phyloP scores from a whole-genome alignment of 2,329 filamentous ascomycete genomes.

The Sclerotinia minor region DNA sequence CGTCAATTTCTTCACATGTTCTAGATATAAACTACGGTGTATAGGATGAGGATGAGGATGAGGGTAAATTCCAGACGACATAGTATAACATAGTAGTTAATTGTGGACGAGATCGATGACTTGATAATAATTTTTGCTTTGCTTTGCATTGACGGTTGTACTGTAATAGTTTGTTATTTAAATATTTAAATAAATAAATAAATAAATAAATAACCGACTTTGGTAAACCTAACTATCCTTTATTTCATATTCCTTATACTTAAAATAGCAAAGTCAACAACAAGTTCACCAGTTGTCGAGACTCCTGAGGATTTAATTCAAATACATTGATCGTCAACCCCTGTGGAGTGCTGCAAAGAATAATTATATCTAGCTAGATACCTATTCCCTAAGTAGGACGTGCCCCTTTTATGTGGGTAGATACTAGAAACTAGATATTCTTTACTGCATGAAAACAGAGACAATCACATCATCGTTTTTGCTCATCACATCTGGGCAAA shows the following conservation, averaged over 20 bases:
- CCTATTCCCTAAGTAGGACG: not conserved
- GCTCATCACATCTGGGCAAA: constrained; percentile 10
- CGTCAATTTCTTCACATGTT: not conserved
- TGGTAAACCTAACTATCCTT: not conserved
- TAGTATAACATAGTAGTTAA: too few relatives aligned
- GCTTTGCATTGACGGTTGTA: not conserved
- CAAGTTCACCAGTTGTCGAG: not conserved
- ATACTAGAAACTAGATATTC: not conserved
- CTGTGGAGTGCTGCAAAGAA: constrained; percentile 12
- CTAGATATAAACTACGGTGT: not conserved
- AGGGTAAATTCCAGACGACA: not conserved
- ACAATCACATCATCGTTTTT: constrained; percentile 20
- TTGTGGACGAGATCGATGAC: not conserved
- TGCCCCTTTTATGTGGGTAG: constrained; percentile 4
- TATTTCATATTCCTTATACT: not conserved
- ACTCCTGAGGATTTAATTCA: not conserved
- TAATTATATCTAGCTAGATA: not conserved
- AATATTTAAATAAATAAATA: too few relatives aligned
- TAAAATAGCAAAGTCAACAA: not conserved
- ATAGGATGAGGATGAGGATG: not conserved
- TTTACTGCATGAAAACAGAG: constrained; percentile 10
- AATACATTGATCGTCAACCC: not conserved
- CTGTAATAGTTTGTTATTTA: not conserved
- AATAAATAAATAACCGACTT: not conserved
- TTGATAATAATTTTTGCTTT: not conserved